Base-by-base conservation (phyloP, 768 basidiomycete genomes). In the Podaxis sp. region DNA sequence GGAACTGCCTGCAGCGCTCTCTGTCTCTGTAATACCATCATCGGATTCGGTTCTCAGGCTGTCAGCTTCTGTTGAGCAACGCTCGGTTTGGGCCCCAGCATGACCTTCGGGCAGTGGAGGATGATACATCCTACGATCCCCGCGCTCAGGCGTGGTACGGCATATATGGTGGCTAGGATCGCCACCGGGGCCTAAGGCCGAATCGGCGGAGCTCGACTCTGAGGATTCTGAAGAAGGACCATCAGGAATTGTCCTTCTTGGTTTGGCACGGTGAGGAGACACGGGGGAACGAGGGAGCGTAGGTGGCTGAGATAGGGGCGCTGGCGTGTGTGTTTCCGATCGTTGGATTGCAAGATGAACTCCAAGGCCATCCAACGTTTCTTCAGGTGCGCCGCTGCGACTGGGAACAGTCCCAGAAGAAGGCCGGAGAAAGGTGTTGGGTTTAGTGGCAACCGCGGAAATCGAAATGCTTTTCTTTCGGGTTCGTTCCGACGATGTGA, bases 261-360 rank as follows among this genome's bases (percentile, higher is more conserved):
- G 61, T 48, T 57, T 63, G 36, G 54, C 61, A 36, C 54, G 61
- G 11, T 63, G 61, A 22, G 61, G 61, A 40, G 61, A 49, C 11
- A 63, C 33, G 17, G 55, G 61, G 24, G 61, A 63, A 19, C 61
- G 33, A 17, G 53, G 46, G 38, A 56, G 55, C 11, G 19, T 8
- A 22, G 17, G 30, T 15, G 53, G 12, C 15, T 57, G 54, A 13
- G 54, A 42, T 17, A 17, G 22, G 2, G 46, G 40, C 7, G 30
- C 22, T 6, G 61, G 54, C 3, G 44, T 49, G 4, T 36, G 38
- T 11, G 22, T 52, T 39, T 52, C 48, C 19, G 54, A 33, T 2
- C 54, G 52, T n/a, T 46, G 26, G 42, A 46, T 36, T 30, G n/a
- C 33, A 8, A 53, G 19, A 12, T 39, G 38, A 3, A 38, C 46